These are phyloP conservation scores for Aulographum hederae DNA, from an alignment of 2,329 filamentous ascomycete genomes.

Conservation along the genomic window DNA sequence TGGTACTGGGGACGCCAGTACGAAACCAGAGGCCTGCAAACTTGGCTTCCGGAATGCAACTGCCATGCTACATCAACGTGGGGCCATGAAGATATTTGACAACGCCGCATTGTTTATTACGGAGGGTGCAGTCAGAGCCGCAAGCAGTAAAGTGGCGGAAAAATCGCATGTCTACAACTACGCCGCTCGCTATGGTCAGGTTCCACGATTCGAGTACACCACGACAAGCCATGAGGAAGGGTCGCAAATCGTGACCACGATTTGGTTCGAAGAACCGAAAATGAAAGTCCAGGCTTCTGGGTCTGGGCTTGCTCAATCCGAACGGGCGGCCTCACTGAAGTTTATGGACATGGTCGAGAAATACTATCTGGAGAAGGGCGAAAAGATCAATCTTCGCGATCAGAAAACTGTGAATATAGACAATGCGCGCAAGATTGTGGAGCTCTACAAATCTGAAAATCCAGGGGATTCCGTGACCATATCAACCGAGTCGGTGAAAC, in stretches of 20 bases:
- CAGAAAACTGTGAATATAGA: constrained; percentile 15
- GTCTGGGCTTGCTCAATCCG: constrained; percentile 11
- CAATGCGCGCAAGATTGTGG: constrained; percentile 20
- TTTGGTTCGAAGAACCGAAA: neutral
- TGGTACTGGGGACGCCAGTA: neutral
- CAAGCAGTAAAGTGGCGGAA: neutral
- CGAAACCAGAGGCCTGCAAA: neutral
- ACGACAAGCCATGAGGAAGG: constrained; percentile 1
- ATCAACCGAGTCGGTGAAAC: too few relatives aligned
- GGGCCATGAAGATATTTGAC: neutral
- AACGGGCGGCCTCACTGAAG: constrained; percentile 17
- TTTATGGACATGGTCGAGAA: constrained; percentile 21
- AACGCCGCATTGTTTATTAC: too few relatives aligned
- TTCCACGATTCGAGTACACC: constrained; percentile 12
- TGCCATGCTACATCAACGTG: neutral
- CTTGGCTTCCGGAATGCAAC: neutral
- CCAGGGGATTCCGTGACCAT: too few relatives aligned
- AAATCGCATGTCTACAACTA: constrained; percentile 19
- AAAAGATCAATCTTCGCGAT: constrained; percentile 12
- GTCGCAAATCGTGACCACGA: constrained; percentile 12
- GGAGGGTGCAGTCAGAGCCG: neutral
- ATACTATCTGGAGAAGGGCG: constrained; percentile 12
- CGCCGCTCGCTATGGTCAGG: constrained; percentile 18
- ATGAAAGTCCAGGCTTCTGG: constrained; percentile 9
- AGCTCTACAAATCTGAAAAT: constrained; percentile 11